Percentiles rank a stretch among this genome's conserved stretches.
These are phyloP conservation scores for Corylus avellana DNA, from an alignment of 306 rosid genomes.

Conservation along the genomic window DNA sequence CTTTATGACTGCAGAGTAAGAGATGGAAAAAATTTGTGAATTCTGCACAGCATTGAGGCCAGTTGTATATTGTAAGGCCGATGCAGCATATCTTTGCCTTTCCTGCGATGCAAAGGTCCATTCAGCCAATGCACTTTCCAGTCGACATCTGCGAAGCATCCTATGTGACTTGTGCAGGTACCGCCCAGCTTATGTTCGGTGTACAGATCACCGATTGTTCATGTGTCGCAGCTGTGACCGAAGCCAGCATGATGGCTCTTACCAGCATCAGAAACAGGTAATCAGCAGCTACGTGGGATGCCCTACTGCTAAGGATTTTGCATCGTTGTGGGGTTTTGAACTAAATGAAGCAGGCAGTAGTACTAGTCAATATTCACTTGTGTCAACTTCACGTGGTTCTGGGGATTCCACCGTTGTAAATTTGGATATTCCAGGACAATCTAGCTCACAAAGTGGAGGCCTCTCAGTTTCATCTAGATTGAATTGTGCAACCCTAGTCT, in stretches of 20 bases:
- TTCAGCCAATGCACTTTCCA: slow-evolving; percentile 73
- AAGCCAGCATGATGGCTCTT: slow-evolving; percentile 48
- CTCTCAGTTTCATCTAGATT: slow-evolving; percentile 19
- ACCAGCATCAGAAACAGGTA: slow-evolving; percentile 51
- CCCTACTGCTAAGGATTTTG: slow-evolving; percentile 80
- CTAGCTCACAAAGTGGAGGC: slow-evolving; percentile 16
- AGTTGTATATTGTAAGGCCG: slow-evolving; percentile 79
- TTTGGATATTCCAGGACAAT: slow-evolving; percentile 28
- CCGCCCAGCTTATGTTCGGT: slow-evolving; percentile 51
- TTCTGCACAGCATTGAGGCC: slow-evolving; percentile 75
- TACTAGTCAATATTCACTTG: slow-evolving; percentile 33
- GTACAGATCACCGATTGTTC: slow-evolving; percentile 66
- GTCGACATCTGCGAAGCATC: slow-evolving; percentile 61
- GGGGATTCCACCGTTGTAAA: slow-evolving; percentile 33
- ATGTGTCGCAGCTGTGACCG: slow-evolving; percentile 66
- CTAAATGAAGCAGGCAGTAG: slow-evolving; percentile 44
- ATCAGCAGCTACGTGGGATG: slow-evolving; percentile 68
- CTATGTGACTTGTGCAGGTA: slow-evolving; percentile 63
- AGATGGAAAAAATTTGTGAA: slow-evolving; percentile 80
- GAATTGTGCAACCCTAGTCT: slow-evolving; percentile 13
- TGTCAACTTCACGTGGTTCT: slow-evolving; percentile 48
- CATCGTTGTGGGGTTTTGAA: slow-evolving; percentile 71
- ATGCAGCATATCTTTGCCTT: slow-evolving; percentile 86
- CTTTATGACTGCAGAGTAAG: slow-evolving; percentile 21
- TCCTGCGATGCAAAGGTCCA: slow-evolving; percentile 90